Conservation (phyloP, 2,329 filamentous ascomycete species). For the Rosellinia necatrix region DNA sequence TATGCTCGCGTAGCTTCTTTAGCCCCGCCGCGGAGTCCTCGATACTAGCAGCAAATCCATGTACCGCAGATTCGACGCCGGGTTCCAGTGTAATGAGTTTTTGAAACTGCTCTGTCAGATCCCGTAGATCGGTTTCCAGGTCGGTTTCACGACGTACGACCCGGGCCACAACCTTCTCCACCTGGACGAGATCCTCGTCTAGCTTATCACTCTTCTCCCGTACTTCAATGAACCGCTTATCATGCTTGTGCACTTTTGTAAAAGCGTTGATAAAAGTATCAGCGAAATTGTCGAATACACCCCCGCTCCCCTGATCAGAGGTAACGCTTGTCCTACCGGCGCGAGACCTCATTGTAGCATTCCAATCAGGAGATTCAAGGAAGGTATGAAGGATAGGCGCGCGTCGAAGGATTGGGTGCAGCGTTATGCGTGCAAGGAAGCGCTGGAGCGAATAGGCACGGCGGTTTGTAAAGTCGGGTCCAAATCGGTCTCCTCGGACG, state of each 20-base stretch:
- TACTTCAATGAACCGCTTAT: conserved; percentile 93
- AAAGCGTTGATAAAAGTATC: conserved; percentile 98
- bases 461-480: conserved; percentile 85
- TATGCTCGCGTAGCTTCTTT: conserved; percentile 82
- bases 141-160: conserved; percentile 88
- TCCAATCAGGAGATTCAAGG: conserved; percentile 93
- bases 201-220: conserved; percentile 91
- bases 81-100: conserved; percentile 89
- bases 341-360: conserved; percentile 87
- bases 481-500: conserved; percentile 94
- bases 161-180: conserved; percentile 93
- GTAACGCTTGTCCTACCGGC: conserved; percentile 65
- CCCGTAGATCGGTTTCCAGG: conserved; percentile 83
- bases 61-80: conserved; percentile 79
- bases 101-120: conserved; percentile 92
- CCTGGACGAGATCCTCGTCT: conserved; percentile 87
- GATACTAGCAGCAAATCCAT: conserved; percentile 83
- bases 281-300: conserved; percentile 92
- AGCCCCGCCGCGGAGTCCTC: conserved; percentile 82
- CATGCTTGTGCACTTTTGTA: conserved; percentile 92
- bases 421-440: conserved; percentile 82
- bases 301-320: conserved; percentile 56
- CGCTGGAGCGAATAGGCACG: conserved; percentile 89
- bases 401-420: conserved; percentile 87
- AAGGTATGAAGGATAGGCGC: conserved; percentile 84